phyloP scores from a whole-genome alignment of 352 stramenopile genomes.

The Globisporangium ultimum region DNA sequence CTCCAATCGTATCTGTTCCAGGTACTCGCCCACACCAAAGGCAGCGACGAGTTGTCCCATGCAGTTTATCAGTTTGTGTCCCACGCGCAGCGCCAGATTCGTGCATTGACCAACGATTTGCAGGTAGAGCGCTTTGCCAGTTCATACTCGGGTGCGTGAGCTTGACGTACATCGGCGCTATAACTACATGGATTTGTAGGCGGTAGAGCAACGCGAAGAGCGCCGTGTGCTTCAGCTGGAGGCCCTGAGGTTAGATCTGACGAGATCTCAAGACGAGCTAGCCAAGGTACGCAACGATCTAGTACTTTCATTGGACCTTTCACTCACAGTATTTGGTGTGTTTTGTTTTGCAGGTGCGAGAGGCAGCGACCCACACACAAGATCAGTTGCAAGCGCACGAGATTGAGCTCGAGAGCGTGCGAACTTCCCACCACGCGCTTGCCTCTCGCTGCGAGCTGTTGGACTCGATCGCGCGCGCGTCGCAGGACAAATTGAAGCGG shows the following conservation, averaged over 20 bases:
- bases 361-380: constrained; percentile 8
- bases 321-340: not conserved
- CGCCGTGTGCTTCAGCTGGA: constrained; percentile 15
- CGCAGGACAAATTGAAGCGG: constrained; percentile 52
- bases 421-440: constrained; percentile 31
- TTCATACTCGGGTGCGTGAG: not conserved
- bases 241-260: constrained; percentile 14
- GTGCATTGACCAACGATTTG: not conserved
- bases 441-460: constrained; percentile 46
- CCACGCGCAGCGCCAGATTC: not conserved
- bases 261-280: constrained; percentile 10
- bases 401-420: constrained; percentile 32
- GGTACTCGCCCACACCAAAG: not conserved
- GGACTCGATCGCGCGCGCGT: constrained; percentile 50
- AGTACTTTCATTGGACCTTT: not conserved
- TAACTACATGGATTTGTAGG: constrained; percentile 2
- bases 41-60: not conserved
- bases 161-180: not conserved
- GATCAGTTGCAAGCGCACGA: constrained; percentile 31
- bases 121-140: constrained; percentile 2
- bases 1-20: constrained; percentile 24
- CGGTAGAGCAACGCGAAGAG: constrained; percentile 15
- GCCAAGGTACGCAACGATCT: constrained; percentile 9
- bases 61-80: constrained; percentile 8
- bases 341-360: constrained; percentile 22